Conservation (phyloP, 2,329 filamentous ascomycete genomes). For the Botrytis fabae region DNA sequence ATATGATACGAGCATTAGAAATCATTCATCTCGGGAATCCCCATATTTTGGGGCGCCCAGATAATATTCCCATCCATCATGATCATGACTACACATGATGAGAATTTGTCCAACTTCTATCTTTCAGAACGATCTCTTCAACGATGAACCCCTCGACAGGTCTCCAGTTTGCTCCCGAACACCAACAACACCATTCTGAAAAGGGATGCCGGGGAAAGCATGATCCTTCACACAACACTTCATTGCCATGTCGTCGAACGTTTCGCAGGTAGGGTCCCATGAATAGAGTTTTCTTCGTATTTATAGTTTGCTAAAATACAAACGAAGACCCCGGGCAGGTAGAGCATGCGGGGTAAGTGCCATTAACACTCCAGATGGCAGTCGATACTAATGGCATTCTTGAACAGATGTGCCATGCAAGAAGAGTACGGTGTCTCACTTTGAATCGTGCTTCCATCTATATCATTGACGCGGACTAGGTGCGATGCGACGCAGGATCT, state of each 20-base stretch:
- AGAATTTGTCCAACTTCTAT: background rate
- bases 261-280: conserved; percentile 11
- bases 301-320: background rate
- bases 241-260: conserved; percentile 9
- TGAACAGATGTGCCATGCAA: conserved; percentile 17
- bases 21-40: background rate
- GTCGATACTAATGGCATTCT: conserved; percentile 1
- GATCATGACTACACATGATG: background rate
- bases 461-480: conserved; percentile 53
- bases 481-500: conserved; percentile 95
- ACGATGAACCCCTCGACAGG: background rate
- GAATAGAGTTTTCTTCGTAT: background rate
- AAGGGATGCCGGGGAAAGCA: background rate
- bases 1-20: background rate
- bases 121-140: background rate
- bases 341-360: conserved; percentile 23
- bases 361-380: background rate
- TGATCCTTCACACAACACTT: background rate
- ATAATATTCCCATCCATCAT: background rate
- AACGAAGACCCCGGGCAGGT: conserved; percentile 20
- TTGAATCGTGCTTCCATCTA: background rate
- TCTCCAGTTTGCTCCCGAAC: conserved; percentile 6
- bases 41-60: background rate
- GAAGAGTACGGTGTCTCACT: conserved; percentile 2
- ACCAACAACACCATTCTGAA: background rate